A percentile compares a stretch with the other conserved stretches of the same genome.
These are phyloP conservation scores for Candida ovalis DNA, from an alignment of 805 yeast species.

Conservation along the genomic window DNA sequence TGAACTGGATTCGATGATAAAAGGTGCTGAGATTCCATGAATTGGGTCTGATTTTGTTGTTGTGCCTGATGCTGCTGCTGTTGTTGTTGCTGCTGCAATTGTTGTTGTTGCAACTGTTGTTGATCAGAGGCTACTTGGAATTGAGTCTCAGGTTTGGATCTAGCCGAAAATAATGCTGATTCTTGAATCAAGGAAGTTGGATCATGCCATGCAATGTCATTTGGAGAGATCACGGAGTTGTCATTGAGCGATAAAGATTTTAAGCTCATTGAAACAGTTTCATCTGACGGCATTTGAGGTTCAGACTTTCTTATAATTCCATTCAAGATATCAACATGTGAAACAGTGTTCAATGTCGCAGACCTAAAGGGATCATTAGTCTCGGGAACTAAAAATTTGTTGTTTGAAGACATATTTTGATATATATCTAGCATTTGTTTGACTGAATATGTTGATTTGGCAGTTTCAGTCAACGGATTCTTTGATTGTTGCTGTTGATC, in stretches of 20 bases:
- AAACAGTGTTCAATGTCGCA: constrained; percentile 16
- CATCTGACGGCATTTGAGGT: constrained; percentile 18
- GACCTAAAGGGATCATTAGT: constrained; percentile 30
- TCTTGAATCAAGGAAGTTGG: not conserved
- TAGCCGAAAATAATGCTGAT: not conserved
- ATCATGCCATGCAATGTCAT: not conserved
- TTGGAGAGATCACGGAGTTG: not conserved
- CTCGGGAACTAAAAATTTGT: constrained; percentile 21
- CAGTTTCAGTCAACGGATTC: not conserved
- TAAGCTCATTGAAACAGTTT: constrained; percentile 12
- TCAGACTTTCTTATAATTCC: constrained; percentile 11
- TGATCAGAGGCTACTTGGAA: not conserved
- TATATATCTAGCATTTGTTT: constrained; percentile 53
- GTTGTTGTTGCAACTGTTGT: not conserved
- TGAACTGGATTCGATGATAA: not conserved
- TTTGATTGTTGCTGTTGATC: not conserved
- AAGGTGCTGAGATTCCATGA: not conserved
- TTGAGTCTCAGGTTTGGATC: not conserved
- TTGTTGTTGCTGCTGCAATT: constrained; percentile 1
- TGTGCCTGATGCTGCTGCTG: constrained; percentile 2
- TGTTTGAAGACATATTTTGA: constrained; percentile 34
- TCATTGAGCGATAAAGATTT: not conserved
- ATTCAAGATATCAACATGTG: constrained; percentile 16
- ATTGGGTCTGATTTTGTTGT: not conserved
- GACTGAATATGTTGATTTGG: constrained; percentile 37